Evolutionary conservation across 1,284 basidiomycete genomes (phyloP).

Genomic region (Bjerkandera adusta): DNA sequence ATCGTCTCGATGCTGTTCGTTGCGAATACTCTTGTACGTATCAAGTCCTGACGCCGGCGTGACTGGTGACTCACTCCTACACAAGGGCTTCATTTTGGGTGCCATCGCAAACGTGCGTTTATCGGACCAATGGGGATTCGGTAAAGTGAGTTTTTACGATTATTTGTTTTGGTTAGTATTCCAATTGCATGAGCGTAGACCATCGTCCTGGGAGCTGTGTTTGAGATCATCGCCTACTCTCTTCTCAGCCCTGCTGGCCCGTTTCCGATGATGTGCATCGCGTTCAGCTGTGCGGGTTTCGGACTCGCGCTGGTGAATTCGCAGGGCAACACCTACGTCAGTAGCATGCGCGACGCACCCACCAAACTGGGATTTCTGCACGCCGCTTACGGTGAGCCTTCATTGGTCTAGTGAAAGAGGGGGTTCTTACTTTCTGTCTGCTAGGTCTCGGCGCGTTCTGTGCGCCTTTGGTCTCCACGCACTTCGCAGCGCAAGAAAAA

Average conservation of each 20-base stretch:
- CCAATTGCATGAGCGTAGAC: background rate
- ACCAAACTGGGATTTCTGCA: conserved; percentile 55
- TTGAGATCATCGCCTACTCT: conserved; percentile 46
- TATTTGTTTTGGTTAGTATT: background rate
- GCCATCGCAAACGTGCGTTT: conserved; percentile 53
- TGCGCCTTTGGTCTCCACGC: conserved; percentile 66
- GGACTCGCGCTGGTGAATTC: conserved; percentile 52
- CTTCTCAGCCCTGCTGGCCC: conserved; percentile 56
- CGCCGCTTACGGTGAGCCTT: conserved; percentile 47
- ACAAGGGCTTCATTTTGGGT: conserved; percentile 52
- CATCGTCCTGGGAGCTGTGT: conserved; percentile 33
- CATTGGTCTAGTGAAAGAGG: background rate
- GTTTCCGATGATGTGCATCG: conserved; percentile 63
- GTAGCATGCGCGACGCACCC: conserved; percentile 40
- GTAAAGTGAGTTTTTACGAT: conserved; percentile 50
- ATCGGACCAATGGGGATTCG: conserved; percentile 57
- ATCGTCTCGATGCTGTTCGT: conserved; percentile 51
- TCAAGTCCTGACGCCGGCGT: background rate
- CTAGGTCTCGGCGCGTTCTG: conserved; percentile 64
- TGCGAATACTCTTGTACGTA: conserved; percentile 39
- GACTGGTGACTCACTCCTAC: background rate
- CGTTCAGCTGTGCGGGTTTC: conserved; percentile 60
- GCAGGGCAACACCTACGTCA: conserved; percentile 56
- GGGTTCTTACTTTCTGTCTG: background rate
- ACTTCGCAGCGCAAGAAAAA: conserved; percentile 50